Evolutionary conservation across 73 alveolate species (phyloP).

Genomic region (Tetrahymena elliotti): DNA sequence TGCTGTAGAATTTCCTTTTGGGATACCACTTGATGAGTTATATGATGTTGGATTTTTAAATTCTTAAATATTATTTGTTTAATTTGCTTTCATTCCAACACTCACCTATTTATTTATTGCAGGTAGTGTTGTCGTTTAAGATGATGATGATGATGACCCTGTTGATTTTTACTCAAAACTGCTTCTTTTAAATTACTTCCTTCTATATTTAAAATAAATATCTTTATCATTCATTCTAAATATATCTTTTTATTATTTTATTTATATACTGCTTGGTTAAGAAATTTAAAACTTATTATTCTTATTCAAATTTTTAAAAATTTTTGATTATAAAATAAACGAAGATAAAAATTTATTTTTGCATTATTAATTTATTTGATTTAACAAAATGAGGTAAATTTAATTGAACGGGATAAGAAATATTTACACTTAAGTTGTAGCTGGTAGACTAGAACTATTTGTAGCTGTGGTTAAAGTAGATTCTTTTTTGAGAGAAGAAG

Average conservation of each 20-base stretch:
- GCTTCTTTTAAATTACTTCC: not conserved
- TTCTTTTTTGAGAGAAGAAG: not conserved
- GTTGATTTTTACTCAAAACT: not conserved
- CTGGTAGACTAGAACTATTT: not conserved
- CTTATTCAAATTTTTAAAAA: too few relatives aligned
- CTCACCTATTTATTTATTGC: not conserved
- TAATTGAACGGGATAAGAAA: too few relatives aligned
- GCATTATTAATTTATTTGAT: not conserved
- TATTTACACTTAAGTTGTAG: not conserved
- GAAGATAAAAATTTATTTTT: too few relatives aligned
- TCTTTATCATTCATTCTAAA: too few relatives aligned
- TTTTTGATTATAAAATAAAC: too few relatives aligned
- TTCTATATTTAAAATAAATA: not conserved
- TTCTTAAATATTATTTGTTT: not conserved
- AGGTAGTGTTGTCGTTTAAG: not conserved
- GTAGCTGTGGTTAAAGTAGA: not conserved
- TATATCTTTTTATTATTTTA: too few relatives aligned
- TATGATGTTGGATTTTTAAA: not conserved
- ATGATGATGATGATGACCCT: not conserved
- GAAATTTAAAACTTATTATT: too few relatives aligned
- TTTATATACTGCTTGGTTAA: too few relatives aligned
- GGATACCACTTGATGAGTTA: not conserved
- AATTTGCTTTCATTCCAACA: not conserved
- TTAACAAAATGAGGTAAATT: not conserved
- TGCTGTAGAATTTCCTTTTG: not conserved